phyloP scores from a whole-genome alignment of 371 early-diverging fungal species.

The Nosema muscidifuracis region DNA sequence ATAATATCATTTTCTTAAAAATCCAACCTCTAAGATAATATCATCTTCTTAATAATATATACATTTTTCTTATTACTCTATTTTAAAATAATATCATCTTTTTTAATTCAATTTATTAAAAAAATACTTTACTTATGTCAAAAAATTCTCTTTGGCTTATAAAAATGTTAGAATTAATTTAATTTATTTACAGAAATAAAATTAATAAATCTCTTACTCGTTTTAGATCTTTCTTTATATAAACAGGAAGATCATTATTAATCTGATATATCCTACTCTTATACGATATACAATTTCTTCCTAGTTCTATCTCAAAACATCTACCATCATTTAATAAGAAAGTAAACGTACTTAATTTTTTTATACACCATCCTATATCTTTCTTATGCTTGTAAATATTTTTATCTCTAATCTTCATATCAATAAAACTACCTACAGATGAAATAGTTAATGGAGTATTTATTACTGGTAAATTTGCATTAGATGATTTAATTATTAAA shows the following conservation, averaged over 20 bases:
- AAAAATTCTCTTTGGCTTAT: too few species aligned
- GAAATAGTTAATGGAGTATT: too few species aligned
- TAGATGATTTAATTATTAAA: neutral
- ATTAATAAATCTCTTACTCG: neutral
- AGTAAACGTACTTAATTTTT: neutral
- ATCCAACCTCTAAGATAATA: too few species aligned
- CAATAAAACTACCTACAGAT: conserved; percentile 1
- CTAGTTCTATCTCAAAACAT: conserved; percentile 6
- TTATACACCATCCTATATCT: conserved; percentile 23
- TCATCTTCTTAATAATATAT: too few species aligned
- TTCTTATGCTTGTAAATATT: neutral
- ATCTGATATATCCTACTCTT: neutral
- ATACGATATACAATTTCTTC: neutral
- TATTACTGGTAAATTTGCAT: too few species aligned
- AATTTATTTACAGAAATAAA: too few species aligned
- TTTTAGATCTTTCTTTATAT: conserved; percentile 16
- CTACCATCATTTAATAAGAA: conserved; percentile 18
- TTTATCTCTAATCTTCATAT: conserved; percentile 12
- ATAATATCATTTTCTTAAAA: too few species aligned
- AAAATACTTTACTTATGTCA: too few species aligned
- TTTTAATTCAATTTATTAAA: too few species aligned
- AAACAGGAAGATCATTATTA: conserved; percentile 11
- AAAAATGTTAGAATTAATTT: too few species aligned
- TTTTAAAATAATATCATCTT: too few species aligned
- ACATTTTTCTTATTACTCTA: too few species aligned